A percentile compares a stretch with the other conserved stretches of the same genome.
Conservation (phyloP, 163 green algal genomes). For the Scenedesmus sp. region DNA sequence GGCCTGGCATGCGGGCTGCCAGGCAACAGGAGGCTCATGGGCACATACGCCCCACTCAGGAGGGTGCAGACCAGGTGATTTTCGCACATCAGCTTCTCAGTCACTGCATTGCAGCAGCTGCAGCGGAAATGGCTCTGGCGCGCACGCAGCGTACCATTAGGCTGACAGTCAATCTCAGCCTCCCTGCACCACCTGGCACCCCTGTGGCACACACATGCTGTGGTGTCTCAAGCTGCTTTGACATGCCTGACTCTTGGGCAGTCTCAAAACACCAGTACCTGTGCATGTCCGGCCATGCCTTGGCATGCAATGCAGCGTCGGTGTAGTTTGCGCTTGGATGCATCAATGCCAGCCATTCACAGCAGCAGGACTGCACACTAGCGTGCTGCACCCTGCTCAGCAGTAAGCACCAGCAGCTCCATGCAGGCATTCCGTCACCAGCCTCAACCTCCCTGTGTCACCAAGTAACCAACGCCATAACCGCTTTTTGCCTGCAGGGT, state of each 20-base stretch:
- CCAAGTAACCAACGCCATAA: not conserved
- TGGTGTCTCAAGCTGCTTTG: not conserved
- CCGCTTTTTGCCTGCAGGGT: constrained; percentile 3
- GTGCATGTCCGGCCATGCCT: not conserved
- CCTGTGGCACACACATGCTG: not conserved
- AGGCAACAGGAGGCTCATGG: not conserved
- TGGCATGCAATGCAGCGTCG: not conserved
- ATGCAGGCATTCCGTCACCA: not conserved
- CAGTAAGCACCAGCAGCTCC: not conserved
- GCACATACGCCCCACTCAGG: not conserved
- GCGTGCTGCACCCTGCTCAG: not conserved
- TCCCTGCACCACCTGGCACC: not conserved
- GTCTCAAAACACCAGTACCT: not conserved
- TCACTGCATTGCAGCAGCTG: not conserved
- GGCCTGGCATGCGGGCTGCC: not conserved
- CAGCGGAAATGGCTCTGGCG: not conserved
- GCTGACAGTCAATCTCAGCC: not conserved
- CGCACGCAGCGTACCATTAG: not conserved
- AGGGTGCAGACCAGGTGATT: not conserved
- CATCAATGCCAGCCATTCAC: not conserved
- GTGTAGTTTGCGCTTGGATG: not conserved
- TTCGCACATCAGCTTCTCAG: not conserved
- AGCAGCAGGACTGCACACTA: not conserved
- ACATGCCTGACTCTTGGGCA: not conserved
- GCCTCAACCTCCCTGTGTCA: not conserved